Percentiles rank a stretch among this genome's conserved stretches.
Conservation (phyloP, 2,329 filamentous ascomycete species). For the Hymenotorrendiella dingleyae region DNA sequence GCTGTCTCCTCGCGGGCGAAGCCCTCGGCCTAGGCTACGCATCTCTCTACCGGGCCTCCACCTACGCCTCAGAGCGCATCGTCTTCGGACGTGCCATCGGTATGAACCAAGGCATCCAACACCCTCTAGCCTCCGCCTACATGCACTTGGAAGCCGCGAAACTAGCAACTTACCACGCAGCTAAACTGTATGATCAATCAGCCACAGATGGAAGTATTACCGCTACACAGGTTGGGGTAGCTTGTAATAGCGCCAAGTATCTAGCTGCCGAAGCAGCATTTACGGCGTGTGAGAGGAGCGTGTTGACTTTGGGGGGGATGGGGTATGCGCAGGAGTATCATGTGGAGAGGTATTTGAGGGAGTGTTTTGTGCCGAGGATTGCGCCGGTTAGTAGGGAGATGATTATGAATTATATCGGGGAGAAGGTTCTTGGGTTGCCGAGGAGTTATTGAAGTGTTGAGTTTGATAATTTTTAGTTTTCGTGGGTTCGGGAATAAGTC, state of each 20-base stretch:
- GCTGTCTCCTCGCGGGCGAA: slow-evolving; percentile 71
- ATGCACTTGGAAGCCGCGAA: slow-evolving; percentile 62
- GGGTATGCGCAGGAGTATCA: slow-evolving; percentile 60
- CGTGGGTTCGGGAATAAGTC: too few relatives aligned
- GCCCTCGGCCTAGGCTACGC: slow-evolving; percentile 76
- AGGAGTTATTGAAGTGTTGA: slow-evolving; percentile 64
- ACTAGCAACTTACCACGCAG: slow-evolving; percentile 59
- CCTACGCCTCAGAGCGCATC: slow-evolving; percentile 60
- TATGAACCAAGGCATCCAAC: slow-evolving; percentile 59
- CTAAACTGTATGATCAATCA: slow-evolving; percentile 53
- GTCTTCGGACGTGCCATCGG: slow-evolving; percentile 63
- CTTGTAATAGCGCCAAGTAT: slow-evolving; percentile 67
- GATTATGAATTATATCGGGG: slow-evolving; percentile 68
- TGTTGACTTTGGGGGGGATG: slow-evolving; percentile 57
- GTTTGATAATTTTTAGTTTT: too few relatives aligned
- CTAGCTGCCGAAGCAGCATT: slow-evolving; percentile 61
- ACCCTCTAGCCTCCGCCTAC: slow-evolving; percentile 60
- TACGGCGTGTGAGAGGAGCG: slow-evolving; percentile 53
- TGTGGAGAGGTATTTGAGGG: slow-evolving; percentile 60
- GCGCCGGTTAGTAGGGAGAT: slow-evolving; percentile 64
- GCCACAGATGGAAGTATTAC: slow-evolving; percentile 45
- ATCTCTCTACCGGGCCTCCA: slow-evolving; percentile 54
- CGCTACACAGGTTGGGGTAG: slow-evolving; percentile 54
- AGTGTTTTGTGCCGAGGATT: slow-evolving; percentile 58
- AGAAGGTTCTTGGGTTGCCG: slow-evolving; percentile 61